phyloP scores from a whole-genome alignment of 495 filamentous ascomycete genomes.

The Annulohypoxylon stygium region DNA sequence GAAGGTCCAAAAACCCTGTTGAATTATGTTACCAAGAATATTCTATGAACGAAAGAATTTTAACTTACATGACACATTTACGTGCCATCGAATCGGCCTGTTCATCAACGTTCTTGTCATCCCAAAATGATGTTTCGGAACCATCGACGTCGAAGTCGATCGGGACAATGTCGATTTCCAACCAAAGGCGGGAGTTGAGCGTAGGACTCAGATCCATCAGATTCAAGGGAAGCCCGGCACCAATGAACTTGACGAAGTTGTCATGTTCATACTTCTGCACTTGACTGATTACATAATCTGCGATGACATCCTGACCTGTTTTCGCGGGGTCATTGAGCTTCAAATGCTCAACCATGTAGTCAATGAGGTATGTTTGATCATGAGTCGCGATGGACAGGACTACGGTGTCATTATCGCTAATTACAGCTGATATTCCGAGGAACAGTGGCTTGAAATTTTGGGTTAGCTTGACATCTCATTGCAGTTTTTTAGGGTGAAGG shows the following conservation, averaged over 20 bases:
- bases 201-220: slow-evolving; percentile 67
- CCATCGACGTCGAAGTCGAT: slow-evolving; percentile 67
- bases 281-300: slow-evolving; percentile 66
- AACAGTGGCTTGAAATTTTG: slow-evolving; percentile 68
- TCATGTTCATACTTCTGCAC: slow-evolving; percentile 69
- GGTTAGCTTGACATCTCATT: slow-evolving; percentile 33
- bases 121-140: slow-evolving; percentile 63
- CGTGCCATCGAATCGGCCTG: slow-evolving; percentile 88
- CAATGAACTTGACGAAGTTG: slow-evolving; percentile 76
- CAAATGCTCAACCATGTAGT: slow-evolving; percentile 75
- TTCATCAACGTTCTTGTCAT: slow-evolving; percentile 76
- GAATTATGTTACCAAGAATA: slow-evolving; percentile 15
- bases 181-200: slow-evolving; percentile 81
- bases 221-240: slow-evolving; percentile 68
- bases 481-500: not conserved
- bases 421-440: slow-evolving; percentile 70
- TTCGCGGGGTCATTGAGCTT: slow-evolving; percentile 53
- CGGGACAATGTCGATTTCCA: slow-evolving; percentile 81
- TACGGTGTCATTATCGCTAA: slow-evolving; percentile 63
- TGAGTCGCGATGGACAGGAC: slow-evolving; percentile 77
- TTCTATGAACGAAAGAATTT: not conserved
- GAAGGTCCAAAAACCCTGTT: slow-evolving; percentile 81
- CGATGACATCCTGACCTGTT: slow-evolving; percentile 61
- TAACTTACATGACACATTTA: slow-evolving; percentile 68
- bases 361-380: slow-evolving; percentile 82